Evolutionary conservation across 768 basidiomycete species (phyloP).

Genomic region (Jaapia argillacea): DNA sequence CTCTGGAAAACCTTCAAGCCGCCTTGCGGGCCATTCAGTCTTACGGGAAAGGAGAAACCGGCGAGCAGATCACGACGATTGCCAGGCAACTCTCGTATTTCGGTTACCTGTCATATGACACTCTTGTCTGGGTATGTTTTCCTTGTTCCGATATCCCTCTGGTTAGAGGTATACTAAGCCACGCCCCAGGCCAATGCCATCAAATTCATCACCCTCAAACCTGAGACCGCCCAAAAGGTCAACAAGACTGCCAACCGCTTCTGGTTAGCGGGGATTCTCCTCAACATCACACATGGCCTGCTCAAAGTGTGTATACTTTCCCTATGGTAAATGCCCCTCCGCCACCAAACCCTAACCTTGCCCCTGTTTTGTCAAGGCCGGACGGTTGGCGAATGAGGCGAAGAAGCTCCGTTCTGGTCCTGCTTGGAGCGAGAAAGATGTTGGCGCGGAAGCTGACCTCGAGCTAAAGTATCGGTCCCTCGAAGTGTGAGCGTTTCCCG

Average conservation of each 20-base stretch:
- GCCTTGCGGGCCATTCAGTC: constrained; percentile 63
- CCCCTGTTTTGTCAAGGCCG: constrained; percentile 29
- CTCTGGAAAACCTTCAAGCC: constrained; percentile 87
- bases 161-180: neutral
- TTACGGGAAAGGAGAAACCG: constrained; percentile 30
- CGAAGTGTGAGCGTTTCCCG: constrained; percentile 31
- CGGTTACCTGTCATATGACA: constrained; percentile 77
- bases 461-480: constrained; percentile 53
- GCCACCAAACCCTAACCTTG: no score
- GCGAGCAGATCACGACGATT: constrained; percentile 72
- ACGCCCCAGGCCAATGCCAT: constrained; percentile 47
- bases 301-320: constrained; percentile 62
- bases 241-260: constrained; percentile 66
- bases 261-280: constrained; percentile 82
- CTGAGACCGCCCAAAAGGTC: constrained; percentile 50
- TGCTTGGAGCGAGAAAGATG: constrained; percentile 54
- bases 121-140: constrained; percentile 69
- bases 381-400: constrained; percentile 49
- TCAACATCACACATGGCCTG: constrained; percentile 62
- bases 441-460: constrained; percentile 54
- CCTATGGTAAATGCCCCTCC: no score
- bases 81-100: constrained; percentile 84
- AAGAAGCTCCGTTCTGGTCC: constrained; percentile 37
- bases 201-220: constrained; percentile 51
- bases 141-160: neutral